A percentile compares a stretch with the other conserved stretches of the same genome.
Evolutionary conservation across 345 rosid genomes (phyloP).

Genomic region (Viola odorata): DNA sequence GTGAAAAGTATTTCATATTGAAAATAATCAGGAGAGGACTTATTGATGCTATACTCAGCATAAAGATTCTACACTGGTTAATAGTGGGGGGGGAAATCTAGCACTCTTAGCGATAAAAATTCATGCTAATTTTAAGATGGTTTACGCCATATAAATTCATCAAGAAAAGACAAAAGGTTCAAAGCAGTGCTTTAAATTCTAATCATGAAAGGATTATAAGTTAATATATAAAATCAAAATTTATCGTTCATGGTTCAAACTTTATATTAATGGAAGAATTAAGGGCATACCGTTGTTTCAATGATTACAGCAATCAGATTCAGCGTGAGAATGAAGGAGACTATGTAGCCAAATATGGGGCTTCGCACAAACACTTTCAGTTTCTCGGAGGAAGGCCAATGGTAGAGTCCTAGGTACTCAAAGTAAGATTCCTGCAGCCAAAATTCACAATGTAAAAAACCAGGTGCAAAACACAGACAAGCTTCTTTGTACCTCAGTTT

Average conservation of each 20-base stretch:
- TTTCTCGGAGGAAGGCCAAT: constrained; percentile 58
- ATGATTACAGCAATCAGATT: constrained; percentile 78
- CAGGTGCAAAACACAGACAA: constrained; percentile 4
- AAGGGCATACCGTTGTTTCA: constrained; percentile 79
- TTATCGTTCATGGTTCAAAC: not conserved
- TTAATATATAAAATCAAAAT: not conserved
- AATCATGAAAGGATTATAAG: too few species aligned
- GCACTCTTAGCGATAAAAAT: too few species aligned
- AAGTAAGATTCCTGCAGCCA: constrained; percentile 69
- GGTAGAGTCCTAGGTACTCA: constrained; percentile 58
- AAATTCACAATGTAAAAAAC: constrained; percentile 15
- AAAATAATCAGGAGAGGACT: too few species aligned
- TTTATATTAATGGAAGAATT: not conserved
- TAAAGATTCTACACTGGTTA: too few species aligned
- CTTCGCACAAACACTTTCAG: constrained; percentile 67
- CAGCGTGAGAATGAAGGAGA: constrained; percentile 68
- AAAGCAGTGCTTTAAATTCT: too few species aligned
- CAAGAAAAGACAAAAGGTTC: not conserved
- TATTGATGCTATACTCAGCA: too few species aligned
- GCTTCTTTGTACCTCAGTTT: constrained; percentile 5
- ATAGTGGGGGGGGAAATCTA: too few species aligned
- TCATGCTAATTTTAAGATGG: too few species aligned
- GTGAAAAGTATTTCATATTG: too few species aligned
- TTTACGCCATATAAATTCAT: not conserved
- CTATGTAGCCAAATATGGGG: constrained; percentile 59